Evolutionary conservation across 129 eudicot species (phyloP).

Genomic region (Flaveria trinervia): DNA sequence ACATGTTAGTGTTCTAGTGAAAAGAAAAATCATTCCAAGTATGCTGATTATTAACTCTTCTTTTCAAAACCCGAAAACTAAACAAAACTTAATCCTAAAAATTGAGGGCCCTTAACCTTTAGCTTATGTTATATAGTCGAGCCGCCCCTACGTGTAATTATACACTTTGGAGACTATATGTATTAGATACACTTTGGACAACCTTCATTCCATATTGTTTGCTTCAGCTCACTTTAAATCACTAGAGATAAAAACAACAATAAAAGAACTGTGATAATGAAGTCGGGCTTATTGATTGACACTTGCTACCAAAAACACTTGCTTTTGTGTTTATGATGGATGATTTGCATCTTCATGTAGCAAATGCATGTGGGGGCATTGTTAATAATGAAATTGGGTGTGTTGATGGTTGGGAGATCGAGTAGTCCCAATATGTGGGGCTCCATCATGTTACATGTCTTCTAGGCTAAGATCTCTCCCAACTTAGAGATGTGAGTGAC

Average conservation of each 20-base stretch:
- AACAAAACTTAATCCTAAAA: too few relatives aligned
- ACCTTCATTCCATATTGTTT: background rate
- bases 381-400: conserved; percentile 18
- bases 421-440: conserved; percentile 31
- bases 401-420: conserved; percentile 13
- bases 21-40: too few relatives aligned
- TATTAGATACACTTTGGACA: background rate
- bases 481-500: conserved; percentile 37
- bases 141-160: background rate
- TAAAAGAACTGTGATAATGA: background rate
- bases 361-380: conserved; percentile 27
- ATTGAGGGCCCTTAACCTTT: too few relatives aligned
- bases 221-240: background rate
- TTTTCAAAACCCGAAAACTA: too few relatives aligned
- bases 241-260: background rate
- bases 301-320: conserved; percentile 35
- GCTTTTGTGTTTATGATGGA: conserved; percentile 27
- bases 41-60: too few relatives aligned
- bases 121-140: too few relatives aligned
- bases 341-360: conserved; percentile 17
- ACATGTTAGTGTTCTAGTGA: too few relatives aligned
- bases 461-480: conserved; percentile 33
- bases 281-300: conserved; percentile 31
- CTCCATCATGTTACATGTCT: conserved; percentile 36
- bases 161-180: background rate